Base-by-base conservation (phyloP, 2,329 filamentous ascomycete genomes). In the Acrocalymma vagum region DNA sequence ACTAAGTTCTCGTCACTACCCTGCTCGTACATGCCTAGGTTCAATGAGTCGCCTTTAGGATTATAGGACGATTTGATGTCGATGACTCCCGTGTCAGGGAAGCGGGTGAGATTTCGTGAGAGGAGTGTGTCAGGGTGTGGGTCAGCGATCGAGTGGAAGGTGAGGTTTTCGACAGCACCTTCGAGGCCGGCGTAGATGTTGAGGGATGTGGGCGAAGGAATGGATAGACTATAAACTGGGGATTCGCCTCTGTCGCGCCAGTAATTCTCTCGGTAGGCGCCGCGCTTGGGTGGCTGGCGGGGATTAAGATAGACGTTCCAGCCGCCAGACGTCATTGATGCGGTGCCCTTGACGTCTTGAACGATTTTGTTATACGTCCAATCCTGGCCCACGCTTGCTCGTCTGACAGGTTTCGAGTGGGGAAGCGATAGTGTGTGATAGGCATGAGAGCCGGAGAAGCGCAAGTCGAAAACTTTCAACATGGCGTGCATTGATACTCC, bases 381-480 rank as follows among this genome's bases (percentile, higher is more conserved):
- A 36, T 58, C 50, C 1, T 42, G 43, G 5, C 9, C 7, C 5
- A 8, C 29, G 33, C 14, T 36, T 37, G 6, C 2, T 31, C 18
- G 42, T 33, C 5, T 30, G 18, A 18, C n/a, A 25, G 38, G 24
- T 13, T 40, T 41, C 1, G 55, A 14, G 2, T n/a, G n/a, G n/a
- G 55, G 38, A 2, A 56, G 36, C n/a, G 69, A 51, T 14, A 68
- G 51, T 31, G 54, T 50, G 15, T 64, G 62, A 43, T 77, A 77
- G 1, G 65, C 50, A 27, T 69, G 63, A 3, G 69, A 71, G 20
- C 73, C 72, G 1, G 70, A 53, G 55, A 83, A 71, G 16, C 83
- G 80, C 28, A 86, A 59, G 52, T 87, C 83, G 50, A 84, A 86
- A 4, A 85, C 69, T 52, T 85, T 85, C 29, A 86, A 65, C 34